phyloP scores from a whole-genome alignment of 2,329 filamentous ascomycete species.

The Daldinia sp. region DNA sequence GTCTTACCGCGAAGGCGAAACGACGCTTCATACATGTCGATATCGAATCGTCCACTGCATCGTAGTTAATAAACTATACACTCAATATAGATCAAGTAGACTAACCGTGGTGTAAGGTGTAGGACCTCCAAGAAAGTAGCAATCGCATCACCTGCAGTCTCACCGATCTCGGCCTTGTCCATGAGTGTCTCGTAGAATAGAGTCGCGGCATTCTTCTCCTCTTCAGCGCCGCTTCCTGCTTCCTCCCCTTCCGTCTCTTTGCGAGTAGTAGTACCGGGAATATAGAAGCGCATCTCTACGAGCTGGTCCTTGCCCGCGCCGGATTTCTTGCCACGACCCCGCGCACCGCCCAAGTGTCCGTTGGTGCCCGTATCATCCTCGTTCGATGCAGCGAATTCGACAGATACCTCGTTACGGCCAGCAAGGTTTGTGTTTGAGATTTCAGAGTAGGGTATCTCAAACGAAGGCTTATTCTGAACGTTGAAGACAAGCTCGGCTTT shows the following conservation, averaged over 20 bases:
- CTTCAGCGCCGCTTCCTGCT: slow-evolving; percentile 72
- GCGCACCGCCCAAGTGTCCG: slow-evolving; percentile 75
- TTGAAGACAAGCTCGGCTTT: slow-evolving; percentile 96
- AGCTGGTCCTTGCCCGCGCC: slow-evolving; percentile 90
- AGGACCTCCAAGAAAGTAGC: slow-evolving; percentile 96
- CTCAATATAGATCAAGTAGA: slow-evolving; percentile 4
- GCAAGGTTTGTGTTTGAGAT: slow-evolving; percentile 98
- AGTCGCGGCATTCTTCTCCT: slow-evolving; percentile 94
- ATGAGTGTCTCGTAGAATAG: slow-evolving; percentile 99
- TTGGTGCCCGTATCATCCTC: slow-evolving; percentile 77
- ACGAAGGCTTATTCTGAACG: slow-evolving; percentile 94
- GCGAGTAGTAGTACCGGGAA: slow-evolving; percentile 87
- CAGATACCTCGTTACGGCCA: slow-evolving; percentile 95
- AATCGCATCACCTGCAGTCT: slow-evolving; percentile 97
- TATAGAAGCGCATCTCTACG: slow-evolving; percentile 99
- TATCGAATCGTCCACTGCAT: slow-evolving; percentile 93
- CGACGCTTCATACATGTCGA: slow-evolving; percentile 98
- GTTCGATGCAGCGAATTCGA: slow-evolving; percentile 84
- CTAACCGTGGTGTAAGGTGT: slow-evolving; percentile 90
- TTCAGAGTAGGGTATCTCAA: slow-evolving; percentile 96
- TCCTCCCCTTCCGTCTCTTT: slow-evolving; percentile 78
- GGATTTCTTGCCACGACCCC: slow-evolving; percentile 84
- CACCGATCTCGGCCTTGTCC: slow-evolving; percentile 98
- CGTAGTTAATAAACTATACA: slow-evolving; percentile 24
- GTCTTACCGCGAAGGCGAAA: slow-evolving; percentile 98